Base-by-base conservation (phyloP, 1,284 basidiomycete species). In the Chondrostereum purpureum region DNA sequence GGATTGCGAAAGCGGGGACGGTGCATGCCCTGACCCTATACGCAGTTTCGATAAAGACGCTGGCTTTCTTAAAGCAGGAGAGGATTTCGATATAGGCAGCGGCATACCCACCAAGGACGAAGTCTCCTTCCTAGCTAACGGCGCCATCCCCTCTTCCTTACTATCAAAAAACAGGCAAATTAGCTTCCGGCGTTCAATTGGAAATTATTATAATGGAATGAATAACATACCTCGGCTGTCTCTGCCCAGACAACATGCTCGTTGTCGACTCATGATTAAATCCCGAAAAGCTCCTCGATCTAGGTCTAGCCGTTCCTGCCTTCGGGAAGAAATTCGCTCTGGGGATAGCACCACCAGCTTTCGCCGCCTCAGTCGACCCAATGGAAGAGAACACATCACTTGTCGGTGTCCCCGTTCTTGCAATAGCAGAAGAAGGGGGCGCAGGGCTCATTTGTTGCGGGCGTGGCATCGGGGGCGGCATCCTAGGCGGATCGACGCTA, bases 261-360 rank as follows among this genome's bases (percentile, higher is more conserved):
- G 68, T 63, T 11, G 61, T 49, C 5, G 53, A 55, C 12, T 61
- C 50, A 14, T 68, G 64, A 50, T 77, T 74, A 56, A 86, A 80
- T 1, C 75, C 79, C 17, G 84, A 88, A 56, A 88, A 88, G 47
- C 83, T 87, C 53, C 83, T 65, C 16, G 84, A 88, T 16, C 85
- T 66, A 2, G 83, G 85, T 5, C 86, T 64, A 8, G 66, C 54
- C 5, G 66, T 66, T 4, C 68, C 66, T 3, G 66, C 67, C 48
- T 72, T 70, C 0, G 84, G 83, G 43, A 75, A 70, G 53, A 87
- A 86, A 45, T 82, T 80, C 2, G 78, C 65, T 22, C 82, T 60
- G 1, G 73, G 77, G 18, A 83, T 75, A 1, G 60, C 61, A 8
- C 52, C 58, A 43, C 47, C 54, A 24, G 52, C 38, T 36, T 42